Evolutionary conservation across 2,329 filamentous ascomycete species (phyloP).

Genomic region (Knufia fluminis): DNA sequence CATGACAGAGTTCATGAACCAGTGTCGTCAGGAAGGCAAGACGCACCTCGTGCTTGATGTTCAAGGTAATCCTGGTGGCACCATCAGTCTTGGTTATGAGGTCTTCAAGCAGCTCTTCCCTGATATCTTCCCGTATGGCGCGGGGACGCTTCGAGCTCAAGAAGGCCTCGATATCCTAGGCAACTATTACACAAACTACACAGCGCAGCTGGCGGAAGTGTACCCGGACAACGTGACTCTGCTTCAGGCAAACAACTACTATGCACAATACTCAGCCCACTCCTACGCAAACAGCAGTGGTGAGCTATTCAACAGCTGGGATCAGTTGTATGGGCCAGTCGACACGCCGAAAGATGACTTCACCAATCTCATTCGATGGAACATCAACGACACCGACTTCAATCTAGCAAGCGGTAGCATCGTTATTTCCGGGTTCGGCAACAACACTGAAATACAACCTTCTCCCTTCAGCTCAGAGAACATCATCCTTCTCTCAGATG

Average conservation of each 20-base stretch:
- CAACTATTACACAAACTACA: slow-evolving; percentile 19
- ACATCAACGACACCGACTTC: slow-evolving; percentile 23
- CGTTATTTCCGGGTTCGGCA: slow-evolving; percentile 27
- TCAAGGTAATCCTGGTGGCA: slow-evolving; percentile 51
- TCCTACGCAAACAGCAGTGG: not conserved
- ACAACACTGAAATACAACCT: slow-evolving; percentile 21
- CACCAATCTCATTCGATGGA: slow-evolving; percentile 25
- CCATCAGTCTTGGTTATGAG: slow-evolving; percentile 38
- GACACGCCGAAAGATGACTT: slow-evolving; percentile 26
- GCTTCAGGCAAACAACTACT: not conserved
- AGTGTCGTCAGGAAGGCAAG: slow-evolving; percentile 39
- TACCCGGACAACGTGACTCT: not conserved
- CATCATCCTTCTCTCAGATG: slow-evolving; percentile 41
- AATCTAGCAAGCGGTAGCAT: slow-evolving; percentile 21
- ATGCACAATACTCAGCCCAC: slow-evolving; percentile 1
- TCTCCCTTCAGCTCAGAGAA: slow-evolving; percentile 27
- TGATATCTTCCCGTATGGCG: slow-evolving; percentile 33
- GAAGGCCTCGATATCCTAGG: slow-evolving; percentile 31
- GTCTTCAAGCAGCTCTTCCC: slow-evolving; percentile 49
- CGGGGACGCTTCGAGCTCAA: slow-evolving; percentile 38
- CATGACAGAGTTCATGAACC: slow-evolving; percentile 38
- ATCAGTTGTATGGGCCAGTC: slow-evolving; percentile 1
- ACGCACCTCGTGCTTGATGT: slow-evolving; percentile 56
- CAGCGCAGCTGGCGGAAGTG: not conserved
- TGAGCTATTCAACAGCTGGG: not conserved